Conservation (phyloP, 1,284 basidiomycete genomes). For the Microbotryomycetes sp. region DNA sequence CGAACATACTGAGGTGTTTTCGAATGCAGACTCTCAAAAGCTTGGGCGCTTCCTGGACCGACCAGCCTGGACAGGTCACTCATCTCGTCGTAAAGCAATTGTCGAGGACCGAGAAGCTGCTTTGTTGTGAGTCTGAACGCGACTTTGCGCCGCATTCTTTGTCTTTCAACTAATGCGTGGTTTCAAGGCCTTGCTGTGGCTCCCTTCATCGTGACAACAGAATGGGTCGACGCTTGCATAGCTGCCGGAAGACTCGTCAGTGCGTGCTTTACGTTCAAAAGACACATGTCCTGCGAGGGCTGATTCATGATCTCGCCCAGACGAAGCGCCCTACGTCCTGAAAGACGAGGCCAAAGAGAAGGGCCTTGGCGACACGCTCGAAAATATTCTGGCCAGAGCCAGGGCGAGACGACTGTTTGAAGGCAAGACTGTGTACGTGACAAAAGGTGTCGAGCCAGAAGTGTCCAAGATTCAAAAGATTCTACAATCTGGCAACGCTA, state of each 20-base stretch:
- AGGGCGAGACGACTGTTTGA: constrained; percentile 52
- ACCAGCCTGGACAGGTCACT: constrained; percentile 59
- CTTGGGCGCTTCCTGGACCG: constrained; percentile 57
- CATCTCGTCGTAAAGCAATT: constrained; percentile 62
- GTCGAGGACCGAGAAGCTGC: constrained; percentile 72
- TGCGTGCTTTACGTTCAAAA: constrained; percentile 41
- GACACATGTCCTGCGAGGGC: too few relatives aligned
- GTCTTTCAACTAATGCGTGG: neutral
- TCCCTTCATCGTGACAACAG: constrained; percentile 55
- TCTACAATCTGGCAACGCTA: constrained; percentile 14
- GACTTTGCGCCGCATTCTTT: neutral
- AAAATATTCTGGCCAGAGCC: constrained; percentile 54
- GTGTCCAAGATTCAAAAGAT: constrained; percentile 6
- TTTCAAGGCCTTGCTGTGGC: constrained; percentile 47
- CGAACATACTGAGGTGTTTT: too few relatives aligned
- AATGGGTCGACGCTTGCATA: constrained; percentile 60
- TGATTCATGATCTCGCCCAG: constrained; percentile 42
- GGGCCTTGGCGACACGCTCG: constrained; percentile 57
- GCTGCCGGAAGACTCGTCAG: constrained; percentile 54
- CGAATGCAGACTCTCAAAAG: constrained; percentile 56
- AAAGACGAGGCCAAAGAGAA: constrained; percentile 55
- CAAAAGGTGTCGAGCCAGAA: constrained; percentile 35
- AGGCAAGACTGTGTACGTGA: constrained; percentile 63
- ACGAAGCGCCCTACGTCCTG: constrained; percentile 55
- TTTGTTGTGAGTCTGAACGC: constrained; percentile 49